Evolutionary conservation across 164 flowering plant species (phyloP), one percentile per base, ranked within the genome.

Genomic region (Aristolochia californica): DNA sequence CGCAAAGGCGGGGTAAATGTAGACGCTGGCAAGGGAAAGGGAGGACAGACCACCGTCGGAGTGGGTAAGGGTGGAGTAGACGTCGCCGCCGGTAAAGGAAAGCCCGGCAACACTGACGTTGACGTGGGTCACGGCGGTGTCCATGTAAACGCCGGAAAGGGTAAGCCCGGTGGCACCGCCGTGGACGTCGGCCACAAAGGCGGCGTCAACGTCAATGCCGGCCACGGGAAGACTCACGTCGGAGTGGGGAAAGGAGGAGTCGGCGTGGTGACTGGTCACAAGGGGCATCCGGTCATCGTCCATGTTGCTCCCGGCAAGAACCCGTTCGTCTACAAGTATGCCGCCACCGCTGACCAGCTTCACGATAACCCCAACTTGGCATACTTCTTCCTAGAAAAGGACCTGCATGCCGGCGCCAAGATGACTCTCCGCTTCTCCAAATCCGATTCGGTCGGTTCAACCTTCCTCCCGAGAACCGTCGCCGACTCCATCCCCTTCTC

Each of bases 401-500:
- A 75, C 38, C 22, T 68, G 50, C 53, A 57, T 8, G 14, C 60
- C 0, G 67, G 62, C 5, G 47, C 38, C 26, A 58, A 59, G 49
- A 61, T 73, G 62, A 63, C 53, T 43, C 55, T 73, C 25, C 63
- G 61, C 13, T 70, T 73, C 69, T 50, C 61, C 23, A 70, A 50
- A 15, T 56, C 75, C 26, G 56, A 55, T 10, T 23, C 45, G n/a
- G n/a, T n/a, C n/a, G n/a, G n/a, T n/a, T n/a, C n/a, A n/a, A n/a
- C n/a, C n/a, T 76, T 78, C 57, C 58, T 80, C 18, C 81, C 83
- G 3, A 71, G 71, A 24, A 38, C 60, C n/a, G 57, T 63, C 9
- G 75, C 78, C 18, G 65, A 76, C 4, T 26, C 73, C n/a, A 67
- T 75, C 14, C 81, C 82, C 25, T 76, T 81, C 64, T 74, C 81